Evolutionary conservation across 1,139 yeast species (phyloP).

Genomic region (Fermentozyma sake): DNA sequence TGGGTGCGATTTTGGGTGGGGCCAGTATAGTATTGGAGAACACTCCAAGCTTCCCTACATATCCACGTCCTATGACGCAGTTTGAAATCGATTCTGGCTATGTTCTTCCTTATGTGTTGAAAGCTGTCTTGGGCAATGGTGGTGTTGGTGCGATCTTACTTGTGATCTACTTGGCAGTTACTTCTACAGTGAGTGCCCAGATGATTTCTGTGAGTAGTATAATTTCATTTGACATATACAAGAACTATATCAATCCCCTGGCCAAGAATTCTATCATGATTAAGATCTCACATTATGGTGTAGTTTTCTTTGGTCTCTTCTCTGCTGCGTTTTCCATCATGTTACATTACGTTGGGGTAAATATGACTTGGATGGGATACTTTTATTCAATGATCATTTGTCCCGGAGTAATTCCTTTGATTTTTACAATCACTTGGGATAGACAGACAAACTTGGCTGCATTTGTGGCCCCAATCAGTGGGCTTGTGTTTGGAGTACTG

Average conservation of each 20-base stretch:
- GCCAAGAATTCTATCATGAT: slow-evolving; percentile 25
- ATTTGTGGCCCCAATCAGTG: slow-evolving; percentile 22
- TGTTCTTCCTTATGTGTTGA: slow-evolving; percentile 23
- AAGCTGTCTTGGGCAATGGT: slow-evolving; percentile 24
- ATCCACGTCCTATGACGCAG: slow-evolving; percentile 23
- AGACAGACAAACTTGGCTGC: slow-evolving; percentile 26
- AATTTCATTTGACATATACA: slow-evolving; percentile 27
- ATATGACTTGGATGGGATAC: slow-evolving; percentile 33
- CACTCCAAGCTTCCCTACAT: slow-evolving; percentile 23
- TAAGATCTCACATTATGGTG: slow-evolving; percentile 24
- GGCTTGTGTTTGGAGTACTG: slow-evolving; percentile 18
- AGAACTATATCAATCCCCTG: slow-evolving; percentile 21
- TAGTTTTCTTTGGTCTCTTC: slow-evolving; percentile 25
- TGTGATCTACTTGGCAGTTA: slow-evolving; percentile 26
- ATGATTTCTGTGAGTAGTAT: slow-evolving; percentile 29
- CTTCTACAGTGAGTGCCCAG: slow-evolving; percentile 30
- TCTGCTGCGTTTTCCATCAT: slow-evolving; percentile 27
- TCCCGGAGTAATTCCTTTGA: slow-evolving; percentile 32
- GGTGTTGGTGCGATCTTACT: slow-evolving; percentile 27
- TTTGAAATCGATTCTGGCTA: slow-evolving; percentile 25
- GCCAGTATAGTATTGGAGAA: slow-evolving; percentile 23
- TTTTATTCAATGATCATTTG: slow-evolving; percentile 32
- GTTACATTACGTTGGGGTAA: slow-evolving; percentile 29
- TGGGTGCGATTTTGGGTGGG: slow-evolving; percentile 26
- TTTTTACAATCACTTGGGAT: slow-evolving; percentile 30